Evolutionary conservation across 176 grass and related monocot genomes (phyloP).

Genomic region (Aegilops tauschii): DNA sequence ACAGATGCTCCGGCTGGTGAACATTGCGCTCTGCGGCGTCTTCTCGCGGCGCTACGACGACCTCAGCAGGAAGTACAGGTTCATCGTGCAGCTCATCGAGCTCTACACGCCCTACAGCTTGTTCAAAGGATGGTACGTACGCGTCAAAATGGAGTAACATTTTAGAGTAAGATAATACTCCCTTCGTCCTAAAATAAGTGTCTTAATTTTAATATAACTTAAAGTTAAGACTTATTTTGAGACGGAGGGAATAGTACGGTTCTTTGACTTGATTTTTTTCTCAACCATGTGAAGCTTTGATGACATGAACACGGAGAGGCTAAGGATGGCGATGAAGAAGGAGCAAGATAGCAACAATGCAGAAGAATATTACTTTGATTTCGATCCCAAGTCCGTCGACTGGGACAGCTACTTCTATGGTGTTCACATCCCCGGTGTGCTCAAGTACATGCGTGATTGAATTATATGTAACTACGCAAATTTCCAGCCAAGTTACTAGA

Average conservation of each 20-base stretch:
- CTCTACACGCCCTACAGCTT: constrained; percentile 6
- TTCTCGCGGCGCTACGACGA: constrained; percentile 9
- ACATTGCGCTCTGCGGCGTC: not conserved
- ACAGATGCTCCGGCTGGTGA: not conserved
- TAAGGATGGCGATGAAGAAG: not conserved
- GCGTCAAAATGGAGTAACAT: not conserved
- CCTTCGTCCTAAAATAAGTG: too few relatives aligned
- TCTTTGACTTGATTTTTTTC: not conserved
- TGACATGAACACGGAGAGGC: not conserved
- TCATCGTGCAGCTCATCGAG: constrained; percentile 1
- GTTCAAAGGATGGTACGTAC: not conserved
- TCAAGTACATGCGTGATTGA: constrained; percentile 4
- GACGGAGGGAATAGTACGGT: too few relatives aligned
- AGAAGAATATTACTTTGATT: not conserved
- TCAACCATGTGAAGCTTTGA: not conserved
- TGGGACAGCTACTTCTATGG: not conserved
- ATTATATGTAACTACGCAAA: too few relatives aligned
- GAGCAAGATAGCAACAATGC: not conserved
- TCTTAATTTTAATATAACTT: too few relatives aligned
- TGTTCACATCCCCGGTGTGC: not conserved
- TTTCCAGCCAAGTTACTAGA: too few relatives aligned
- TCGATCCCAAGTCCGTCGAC: constrained; percentile 1
- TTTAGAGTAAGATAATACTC: not conserved
- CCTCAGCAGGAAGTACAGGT: not conserved
- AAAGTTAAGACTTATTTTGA: too few relatives aligned